Conservation (phyloP, 1,284 basidiomycete genomes). For the Ceratobasidium sp. region DNA sequence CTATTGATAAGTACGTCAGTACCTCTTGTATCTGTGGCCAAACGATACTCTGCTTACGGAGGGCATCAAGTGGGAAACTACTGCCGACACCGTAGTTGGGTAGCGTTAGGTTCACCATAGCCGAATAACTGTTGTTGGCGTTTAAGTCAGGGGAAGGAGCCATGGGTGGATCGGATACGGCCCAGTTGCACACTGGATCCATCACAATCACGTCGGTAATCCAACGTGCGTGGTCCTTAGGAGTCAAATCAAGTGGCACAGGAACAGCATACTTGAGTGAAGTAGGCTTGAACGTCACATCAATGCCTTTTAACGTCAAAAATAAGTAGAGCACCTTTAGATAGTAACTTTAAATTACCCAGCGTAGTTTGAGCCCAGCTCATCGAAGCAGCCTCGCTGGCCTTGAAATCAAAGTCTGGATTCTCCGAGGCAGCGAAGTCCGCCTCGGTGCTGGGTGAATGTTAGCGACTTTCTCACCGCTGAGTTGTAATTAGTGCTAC, state of each 20-base stretch:
- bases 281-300: slow-evolving; percentile 30
- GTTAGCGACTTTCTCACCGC: not conserved
- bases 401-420: not conserved
- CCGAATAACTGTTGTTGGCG: not conserved
- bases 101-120: slow-evolving; percentile 8
- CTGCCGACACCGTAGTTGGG: not conserved
- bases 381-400: slow-evolving; percentile 35
- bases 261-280: slow-evolving; percentile 28
- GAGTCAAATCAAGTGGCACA: slow-evolving; percentile 18
- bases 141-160: not conserved
- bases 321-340: not conserved
- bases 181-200: slow-evolving; percentile 39
- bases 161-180: slow-evolving; percentile 19
- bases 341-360: not conserved
- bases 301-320: slow-evolving; percentile 7
- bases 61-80: not conserved
- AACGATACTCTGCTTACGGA: not conserved
- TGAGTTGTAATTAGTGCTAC: not conserved
- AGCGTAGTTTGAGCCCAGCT: slow-evolving; percentile 36
- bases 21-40: not conserved
- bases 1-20: not conserved
- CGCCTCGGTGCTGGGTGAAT: not conserved
- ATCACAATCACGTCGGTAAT: slow-evolving; percentile 35
- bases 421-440: not conserved
- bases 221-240: slow-evolving; percentile 8